phyloP scores from a whole-genome alignment of 805 yeast genomes.

The Pichia pseudocactophila region DNA sequence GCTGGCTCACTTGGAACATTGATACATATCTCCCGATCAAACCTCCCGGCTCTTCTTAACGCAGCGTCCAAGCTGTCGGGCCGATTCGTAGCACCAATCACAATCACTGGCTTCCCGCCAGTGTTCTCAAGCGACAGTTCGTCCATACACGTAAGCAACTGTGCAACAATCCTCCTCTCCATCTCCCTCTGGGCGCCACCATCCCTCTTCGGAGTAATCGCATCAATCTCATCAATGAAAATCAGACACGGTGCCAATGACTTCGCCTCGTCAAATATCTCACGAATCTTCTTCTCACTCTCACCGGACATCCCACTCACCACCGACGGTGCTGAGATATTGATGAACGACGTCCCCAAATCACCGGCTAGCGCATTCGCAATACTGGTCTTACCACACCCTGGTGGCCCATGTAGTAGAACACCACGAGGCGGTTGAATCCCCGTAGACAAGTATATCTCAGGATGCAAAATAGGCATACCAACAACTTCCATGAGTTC shows the following conservation, averaged over 20 bases:
- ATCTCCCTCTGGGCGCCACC: constrained; percentile 98
- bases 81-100: constrained; percentile 93
- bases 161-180: constrained; percentile 97
- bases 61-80: constrained; percentile 96
- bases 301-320: constrained; percentile 99
- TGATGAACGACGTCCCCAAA: constrained; percentile 83
- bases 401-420: constrained; percentile 95
- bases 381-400: constrained; percentile 95
- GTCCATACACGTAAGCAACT: constrained; percentile 88
- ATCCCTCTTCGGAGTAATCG: constrained; percentile 96
- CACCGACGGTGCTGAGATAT: constrained; percentile 88
- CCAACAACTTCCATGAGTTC: constrained; percentile 88
- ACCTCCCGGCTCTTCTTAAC: constrained; percentile 90
- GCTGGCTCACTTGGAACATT: constrained; percentile 90
- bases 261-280: constrained; percentile 88
- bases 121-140: constrained; percentile 83
- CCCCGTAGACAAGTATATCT: constrained; percentile 77
- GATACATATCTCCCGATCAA: constrained; percentile 88
- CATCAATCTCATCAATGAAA: constrained; percentile 95
- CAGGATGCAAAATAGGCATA: constrained; percentile 89
- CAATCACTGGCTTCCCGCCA: constrained; percentile 84
- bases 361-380: constrained; percentile 97
- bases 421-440: constrained; percentile 95
- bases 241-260: constrained; percentile 83
- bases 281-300: constrained; percentile 88